Evolutionary conservation across 1,284 basidiomycete species (phyloP).

Genomic region (Entoloma clypeatum): DNA sequence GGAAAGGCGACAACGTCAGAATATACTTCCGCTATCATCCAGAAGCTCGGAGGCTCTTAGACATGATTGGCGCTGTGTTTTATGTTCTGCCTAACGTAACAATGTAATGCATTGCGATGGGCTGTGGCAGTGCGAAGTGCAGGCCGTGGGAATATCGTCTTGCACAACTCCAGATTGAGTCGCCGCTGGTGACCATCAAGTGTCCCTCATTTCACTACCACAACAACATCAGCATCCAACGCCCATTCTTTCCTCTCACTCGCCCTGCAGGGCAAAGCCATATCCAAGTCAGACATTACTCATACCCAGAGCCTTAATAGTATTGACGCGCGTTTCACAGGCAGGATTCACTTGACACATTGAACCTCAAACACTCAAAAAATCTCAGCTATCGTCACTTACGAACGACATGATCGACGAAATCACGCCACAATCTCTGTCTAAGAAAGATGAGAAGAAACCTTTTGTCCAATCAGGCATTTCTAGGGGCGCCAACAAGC

Average conservation of each 20-base stretch:
- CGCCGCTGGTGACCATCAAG: constrained; percentile 33
- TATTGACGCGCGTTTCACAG: constrained; percentile 18
- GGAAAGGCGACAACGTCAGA: constrained; percentile 86
- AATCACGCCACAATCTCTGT: constrained; percentile 51
- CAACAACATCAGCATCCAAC: constrained; percentile 39
- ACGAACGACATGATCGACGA: constrained; percentile 86
- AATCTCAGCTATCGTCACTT: constrained; percentile 48
- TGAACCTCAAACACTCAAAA: constrained; percentile 54
- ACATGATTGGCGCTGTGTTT: constrained; percentile 2
- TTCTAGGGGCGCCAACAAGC: constrained; percentile 54
- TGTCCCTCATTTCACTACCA: constrained; percentile 42
- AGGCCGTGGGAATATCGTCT: constrained; percentile 23
- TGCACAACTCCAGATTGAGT: constrained; percentile 25
- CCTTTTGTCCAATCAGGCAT: constrained; percentile 38
- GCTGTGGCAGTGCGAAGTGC: constrained; percentile 4
- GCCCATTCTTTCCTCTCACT: constrained; percentile 64
- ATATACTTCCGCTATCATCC: constrained; percentile 86
- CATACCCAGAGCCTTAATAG: constrained; percentile 17
- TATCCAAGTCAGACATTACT: constrained; percentile 42
- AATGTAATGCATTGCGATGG: too few relatives aligned
- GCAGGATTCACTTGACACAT: constrained; percentile 29
- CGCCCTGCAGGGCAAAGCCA: constrained; percentile 84
- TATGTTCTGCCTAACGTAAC: too few relatives aligned
- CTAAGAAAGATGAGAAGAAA: constrained; percentile 70
- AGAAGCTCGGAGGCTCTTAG: constrained; percentile 56